Evolutionary conservation across 805 yeast genomes (phyloP), one percentile per base, ranked within the genome.

Genomic region (Sungouiella thailandica): DNA sequence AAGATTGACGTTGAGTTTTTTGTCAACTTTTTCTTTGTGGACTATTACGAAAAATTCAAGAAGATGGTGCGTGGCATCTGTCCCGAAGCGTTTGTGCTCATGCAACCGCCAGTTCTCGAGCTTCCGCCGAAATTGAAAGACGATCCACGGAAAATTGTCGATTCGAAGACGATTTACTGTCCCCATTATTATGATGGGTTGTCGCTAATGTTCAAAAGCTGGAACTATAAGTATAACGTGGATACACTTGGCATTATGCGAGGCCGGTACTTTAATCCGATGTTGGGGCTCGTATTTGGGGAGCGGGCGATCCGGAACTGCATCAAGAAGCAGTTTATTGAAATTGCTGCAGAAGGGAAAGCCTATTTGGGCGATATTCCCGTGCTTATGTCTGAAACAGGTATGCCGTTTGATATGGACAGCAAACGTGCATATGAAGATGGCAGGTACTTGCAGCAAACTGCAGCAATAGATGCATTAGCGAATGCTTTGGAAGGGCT

Each of bases 401-500:
- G 98, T 5, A 86, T 90, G 81, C 97, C 98, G 3, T 86, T 82
- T 55, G 96, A 93, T 56, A 85, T 90, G 96, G 89, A 90, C 57
- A 69, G 76, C 38, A 85, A 83, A 52, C 65, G 60, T 30, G 83
- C 96, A 0, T 90, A 75, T 52, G 55, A 57, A 1, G 68, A 67
- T 37, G 88, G 89, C 2, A 75, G 77, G 41, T 93, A 77, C 55
- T 58, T 68, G 7, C 70, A 85, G 8, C 98, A 93, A 52, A 81
- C 82, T 2, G 62, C 73, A 5, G 96, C 97, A 0, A 62, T 85
- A 53, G 97, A 90, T 59, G 95, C 96, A 0, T 55, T 88, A 29
- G 70, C 80, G 8, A 73, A 61, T 47, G 97, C 93, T 0, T 60
- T 90, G 27, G 97, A 93, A 54, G 80, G 80, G 1, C 70, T 77